Evolutionary conservation across 441 rosid genomes (phyloP), one percentile per base, ranked within the genome.

Genomic region (Lepidium campestre): DNA sequence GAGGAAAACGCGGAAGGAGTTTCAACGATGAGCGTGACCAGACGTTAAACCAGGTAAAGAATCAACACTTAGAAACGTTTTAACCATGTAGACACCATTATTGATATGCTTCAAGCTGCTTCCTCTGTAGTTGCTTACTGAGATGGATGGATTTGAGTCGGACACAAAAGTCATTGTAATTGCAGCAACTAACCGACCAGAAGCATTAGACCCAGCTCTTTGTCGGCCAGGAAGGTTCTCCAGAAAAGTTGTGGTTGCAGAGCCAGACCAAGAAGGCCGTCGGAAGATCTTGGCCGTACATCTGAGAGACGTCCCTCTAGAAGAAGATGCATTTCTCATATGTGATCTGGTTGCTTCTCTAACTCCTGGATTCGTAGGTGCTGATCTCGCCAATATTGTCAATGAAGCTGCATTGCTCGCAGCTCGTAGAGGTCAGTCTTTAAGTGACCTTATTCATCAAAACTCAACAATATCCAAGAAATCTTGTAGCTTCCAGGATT

Each of bases 1-100:
- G 97, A 8, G 97, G 99, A 52, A 91, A 79, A 80, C 97, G 96
- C 13, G 97, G 99, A 61, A 84, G 97, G 74, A 91, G 97, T 75
- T 91, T 89, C 76, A 94, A 94, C 50, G 99, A 94, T 68, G 99
- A 94, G 80, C 91, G 97, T 10, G 97, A 94, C 77, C 97, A 94
- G 71, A 94, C 97, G 17, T 68, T 94, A 61, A 94, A 94, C 76
- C 97, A 94, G 90, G 99, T 76, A 77, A 79, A 47, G 50, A 29
- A 42, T 11, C 22, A 34, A 42, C 41, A 10, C 14, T 54, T 18
- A 52, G 2, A 45, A 50, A 10, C 50, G 6, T 36, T 44, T 15
- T 25, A 25, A 42, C 11, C 8, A 22, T 2, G 52, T 41, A 31
- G 37, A 5, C 6, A 9, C 35, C 34, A 2, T 47, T 23, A 13